phyloP scores from a whole-genome alignment of 352 stramenopile genomes.

The Pythium monospermum region DNA sequence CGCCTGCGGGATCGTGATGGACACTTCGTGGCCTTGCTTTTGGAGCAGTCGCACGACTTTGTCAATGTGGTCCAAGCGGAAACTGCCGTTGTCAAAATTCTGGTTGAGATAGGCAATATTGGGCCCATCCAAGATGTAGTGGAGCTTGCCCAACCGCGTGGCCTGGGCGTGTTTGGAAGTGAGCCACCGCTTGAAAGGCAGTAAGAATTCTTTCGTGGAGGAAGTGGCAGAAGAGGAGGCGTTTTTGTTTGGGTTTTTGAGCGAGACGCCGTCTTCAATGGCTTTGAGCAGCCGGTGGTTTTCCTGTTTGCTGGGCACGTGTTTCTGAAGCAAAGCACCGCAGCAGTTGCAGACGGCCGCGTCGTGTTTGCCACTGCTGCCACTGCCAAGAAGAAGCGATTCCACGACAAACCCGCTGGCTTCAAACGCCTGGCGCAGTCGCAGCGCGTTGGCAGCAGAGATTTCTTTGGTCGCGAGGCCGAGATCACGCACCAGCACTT shows the following conservation, averaged over 20 bases:
- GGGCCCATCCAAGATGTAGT: slow-evolving; percentile 94
- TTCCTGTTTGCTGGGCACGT: slow-evolving; percentile 34
- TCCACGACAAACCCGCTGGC: slow-evolving; percentile 29
- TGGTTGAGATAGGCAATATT: slow-evolving; percentile 98
- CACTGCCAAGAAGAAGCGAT: too few species aligned
- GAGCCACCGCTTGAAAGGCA: slow-evolving; percentile 67
- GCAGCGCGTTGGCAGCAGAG: slow-evolving; percentile 36
- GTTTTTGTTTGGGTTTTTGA: slow-evolving; percentile 34
- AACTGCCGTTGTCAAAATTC: slow-evolving; percentile 90
- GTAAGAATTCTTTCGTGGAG: slow-evolving; percentile 55
- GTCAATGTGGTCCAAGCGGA: slow-evolving; percentile 96
- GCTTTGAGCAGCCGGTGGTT: slow-evolving; percentile 39
- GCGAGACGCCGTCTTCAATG: slow-evolving; percentile 45
- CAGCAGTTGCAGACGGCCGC: slow-evolving; percentile 35
- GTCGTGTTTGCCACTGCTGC: slow-evolving; percentile 37
- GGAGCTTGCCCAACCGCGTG: slow-evolving; percentile 28
- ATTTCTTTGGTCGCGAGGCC: slow-evolving; percentile 53
- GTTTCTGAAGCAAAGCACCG: slow-evolving; percentile 37
- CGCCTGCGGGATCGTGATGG: slow-evolving; percentile 66
- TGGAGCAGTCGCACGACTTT: slow-evolving; percentile 83
- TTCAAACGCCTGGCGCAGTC: slow-evolving; percentile 38
- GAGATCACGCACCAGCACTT: slow-evolving; percentile 49
- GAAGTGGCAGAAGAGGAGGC: too few species aligned
- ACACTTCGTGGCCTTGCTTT: slow-evolving; percentile 64
- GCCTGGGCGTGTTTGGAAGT: slow-evolving; percentile 25